Conservation (phyloP, 73 alveolate species). For the Paraurostyla sp. region DNA sequence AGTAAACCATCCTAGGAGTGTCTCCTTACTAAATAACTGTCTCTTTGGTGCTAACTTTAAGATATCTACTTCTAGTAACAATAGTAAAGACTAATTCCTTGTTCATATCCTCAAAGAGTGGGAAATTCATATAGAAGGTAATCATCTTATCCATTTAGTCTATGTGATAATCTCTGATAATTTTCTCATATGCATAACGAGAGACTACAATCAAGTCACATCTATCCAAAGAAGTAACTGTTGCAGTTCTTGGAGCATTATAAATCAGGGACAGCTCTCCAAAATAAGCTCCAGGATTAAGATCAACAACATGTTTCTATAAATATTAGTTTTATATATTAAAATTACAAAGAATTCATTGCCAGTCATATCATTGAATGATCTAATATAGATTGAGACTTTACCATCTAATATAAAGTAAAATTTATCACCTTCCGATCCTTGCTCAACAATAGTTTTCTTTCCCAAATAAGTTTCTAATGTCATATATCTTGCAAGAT, state of each 20-base stretch:
- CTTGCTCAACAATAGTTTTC: conserved; percentile 56
- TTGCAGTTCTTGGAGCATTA: conserved; percentile 76
- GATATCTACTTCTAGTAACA: conserved; percentile 64
- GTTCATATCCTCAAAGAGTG: conserved; percentile 53
- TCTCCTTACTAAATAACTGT: conserved; percentile 52
- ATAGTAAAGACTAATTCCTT: conserved; percentile 60
- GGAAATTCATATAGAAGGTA: conserved; percentile 60
- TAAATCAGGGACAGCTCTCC: conserved; percentile 73
- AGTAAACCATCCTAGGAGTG: conserved; percentile 50
- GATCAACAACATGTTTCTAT: conserved; percentile 64
- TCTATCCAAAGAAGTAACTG: conserved; percentile 53
- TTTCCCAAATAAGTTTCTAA: conserved; percentile 38
- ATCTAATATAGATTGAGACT: conserved; percentile 35
- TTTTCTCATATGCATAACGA: conserved; percentile 59
- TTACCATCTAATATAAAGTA: conserved; percentile 57
- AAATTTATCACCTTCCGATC: conserved; percentile 48
- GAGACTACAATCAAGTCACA: conserved; percentile 63
- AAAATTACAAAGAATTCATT: conserved; percentile 40
- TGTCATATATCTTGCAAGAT: conserved; percentile 41
- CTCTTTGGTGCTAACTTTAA: conserved; percentile 52
- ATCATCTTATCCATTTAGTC: conserved; percentile 65
- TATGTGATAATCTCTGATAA: conserved; percentile 66
- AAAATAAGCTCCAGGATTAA: conserved; percentile 68
- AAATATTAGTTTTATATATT: not conserved
- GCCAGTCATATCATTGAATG: conserved; percentile 63